Conservation (phyloP, 2,329 filamentous ascomycete genomes). For the Dactylellina sp. region DNA sequence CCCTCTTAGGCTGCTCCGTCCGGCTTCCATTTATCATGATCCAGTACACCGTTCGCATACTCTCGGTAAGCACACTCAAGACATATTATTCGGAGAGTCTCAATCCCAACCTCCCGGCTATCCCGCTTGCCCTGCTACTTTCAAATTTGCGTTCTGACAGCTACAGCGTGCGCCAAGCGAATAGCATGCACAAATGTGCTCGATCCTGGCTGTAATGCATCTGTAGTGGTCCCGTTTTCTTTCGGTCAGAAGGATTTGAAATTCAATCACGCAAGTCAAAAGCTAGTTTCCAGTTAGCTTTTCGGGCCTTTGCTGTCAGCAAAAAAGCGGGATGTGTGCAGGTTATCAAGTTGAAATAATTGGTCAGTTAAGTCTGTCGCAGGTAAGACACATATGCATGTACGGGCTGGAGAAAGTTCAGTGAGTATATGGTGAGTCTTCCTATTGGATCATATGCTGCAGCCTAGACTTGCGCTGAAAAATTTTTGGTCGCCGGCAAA, state of each 20-base stretch:
- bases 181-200: slow-evolving; percentile 17
- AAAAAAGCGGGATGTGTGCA: slow-evolving; percentile 38
- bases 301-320: slow-evolving; percentile 14
- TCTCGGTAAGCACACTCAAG: not conserved
- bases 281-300: not conserved
- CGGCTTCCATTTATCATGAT: too few relatives aligned
- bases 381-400: slow-evolving; percentile 48
- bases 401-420: slow-evolving; percentile 15
- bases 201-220: slow-evolving; percentile 16
- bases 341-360: slow-evolving; percentile 26
- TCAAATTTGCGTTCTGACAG: not conserved
- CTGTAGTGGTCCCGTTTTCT: slow-evolving; percentile 28
- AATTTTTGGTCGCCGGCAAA: slow-evolving; percentile 12
- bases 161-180: not conserved
- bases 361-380: slow-evolving; percentile 20
- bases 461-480: slow-evolving; percentile 30
- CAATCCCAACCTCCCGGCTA: not conserved
- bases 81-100: not conserved
- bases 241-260: slow-evolving; percentile 13
- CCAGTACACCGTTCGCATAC: too few relatives aligned
- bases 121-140: slow-evolving; percentile 5
- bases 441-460: slow-evolving; percentile 42
- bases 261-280: slow-evolving; percentile 1
- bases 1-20: too few relatives aligned
- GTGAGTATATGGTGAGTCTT: slow-evolving; percentile 21